Evolutionary conservation across 257 asterid species (phyloP), one percentile per base, ranked within the genome.

Genomic region (Catharanthus roseus): DNA sequence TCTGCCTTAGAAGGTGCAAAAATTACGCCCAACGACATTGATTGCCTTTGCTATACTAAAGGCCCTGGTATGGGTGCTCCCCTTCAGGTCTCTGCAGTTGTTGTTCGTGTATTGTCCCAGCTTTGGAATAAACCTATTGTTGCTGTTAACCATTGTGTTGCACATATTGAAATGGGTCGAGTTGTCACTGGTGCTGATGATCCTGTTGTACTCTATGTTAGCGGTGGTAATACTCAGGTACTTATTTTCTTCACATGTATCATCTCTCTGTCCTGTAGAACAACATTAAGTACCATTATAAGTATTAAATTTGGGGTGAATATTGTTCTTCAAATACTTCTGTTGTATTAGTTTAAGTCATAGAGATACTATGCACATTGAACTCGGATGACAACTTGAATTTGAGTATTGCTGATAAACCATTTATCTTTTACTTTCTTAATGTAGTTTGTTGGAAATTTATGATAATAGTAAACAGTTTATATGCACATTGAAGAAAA

Each of bases 31-130:
- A 77, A 73, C 1, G 90, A 87, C 24, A 73, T 93, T 26, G 95
- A 93, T 68, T 93, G 99, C 77, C 80, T 93, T 61, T 93, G 99
- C 87, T 93, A 93, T 63, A 93, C 99, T 50, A 91, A 89, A 77
- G 97, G 97, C 67, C 99, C 99, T 3, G 97, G 99, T 29, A 93
- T 93, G 97, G 99, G 99, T 1, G 95, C 91, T 29, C 99, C 80
- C 28, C 74, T 83, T 70, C 87, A 90, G 93, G 96, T 93, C 33
- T 85, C 96, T 6, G 97, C 97, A 12, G 79, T 90, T 63, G 98
- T 90, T 55, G 82, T 90, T 34, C 96, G 98, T 42, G 69, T 91
- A 69, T 83, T 93, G 11, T 91, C 98, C 49, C 98, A 85, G 73
- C 90, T 93, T 21, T 93, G 99, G 99, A 89, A 86, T 75, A 93